Percentiles rank a stretch among this genome's conserved stretches.
Evolutionary conservation across 345 rosid species (phyloP).

Genomic region (Rhodamnia rubescens): DNA sequence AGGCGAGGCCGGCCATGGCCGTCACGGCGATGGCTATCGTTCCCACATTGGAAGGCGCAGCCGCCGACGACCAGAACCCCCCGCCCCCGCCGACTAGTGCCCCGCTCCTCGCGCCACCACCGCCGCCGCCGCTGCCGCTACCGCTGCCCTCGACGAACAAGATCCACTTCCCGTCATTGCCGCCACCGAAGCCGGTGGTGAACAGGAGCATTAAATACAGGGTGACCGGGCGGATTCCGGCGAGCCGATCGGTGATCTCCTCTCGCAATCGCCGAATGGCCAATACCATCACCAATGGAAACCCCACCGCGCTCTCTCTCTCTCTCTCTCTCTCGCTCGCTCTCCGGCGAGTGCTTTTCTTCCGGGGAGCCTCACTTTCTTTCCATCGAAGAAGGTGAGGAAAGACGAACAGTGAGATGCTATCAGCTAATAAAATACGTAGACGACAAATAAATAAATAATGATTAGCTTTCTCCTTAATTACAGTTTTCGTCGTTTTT

Average conservation of each 20-base stretch:
- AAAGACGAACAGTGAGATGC: not conserved
- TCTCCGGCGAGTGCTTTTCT: not conserved
- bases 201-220: conserved; percentile 23
- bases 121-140: conserved; percentile 11
- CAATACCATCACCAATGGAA: conserved; percentile 38
- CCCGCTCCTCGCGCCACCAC: conserved; percentile 11
- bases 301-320: not conserved
- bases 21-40: conserved; percentile 46
- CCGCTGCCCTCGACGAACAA: conserved; percentile 20
- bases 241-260: conserved; percentile 5
- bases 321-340: not conserved
- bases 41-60: conserved; percentile 37
- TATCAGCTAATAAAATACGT: not conserved
- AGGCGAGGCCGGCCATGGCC: conserved; percentile 73
- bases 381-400: not conserved
- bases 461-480: not conserved
- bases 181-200: conserved; percentile 18
- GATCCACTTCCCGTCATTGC: conserved; percentile 29
- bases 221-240: not conserved
- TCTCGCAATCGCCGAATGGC: conserved; percentile 11
- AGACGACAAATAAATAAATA: not conserved
- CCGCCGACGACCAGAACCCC: conserved; percentile 33
- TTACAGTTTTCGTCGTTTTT: not conserved
- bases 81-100: conserved; percentile 18
- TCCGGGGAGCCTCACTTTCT: not conserved